Conservation (phyloP, 768 basidiomycete genomes). For the Leccinum ochraceum region DNA sequence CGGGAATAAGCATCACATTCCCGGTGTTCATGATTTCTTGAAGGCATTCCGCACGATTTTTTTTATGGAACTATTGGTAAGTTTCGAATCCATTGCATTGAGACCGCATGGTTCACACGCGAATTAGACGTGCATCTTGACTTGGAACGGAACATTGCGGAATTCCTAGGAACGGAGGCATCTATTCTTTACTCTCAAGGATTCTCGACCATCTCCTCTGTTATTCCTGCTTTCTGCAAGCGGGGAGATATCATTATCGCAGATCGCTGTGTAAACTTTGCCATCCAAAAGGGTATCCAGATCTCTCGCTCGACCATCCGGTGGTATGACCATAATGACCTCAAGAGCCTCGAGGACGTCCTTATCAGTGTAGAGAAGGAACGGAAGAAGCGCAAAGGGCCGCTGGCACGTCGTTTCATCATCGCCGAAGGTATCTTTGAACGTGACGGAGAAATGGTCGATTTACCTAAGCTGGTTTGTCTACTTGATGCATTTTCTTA, state of each 20-base stretch:
- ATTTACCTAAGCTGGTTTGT: slow-evolving; percentile 87
- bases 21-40: not conserved
- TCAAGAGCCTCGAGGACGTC: slow-evolving; percentile 87
- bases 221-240: slow-evolving; percentile 97
- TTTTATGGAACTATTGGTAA: slow-evolving; percentile 95
- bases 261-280: slow-evolving; percentile 93
- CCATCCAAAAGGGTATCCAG: slow-evolving; percentile 94
- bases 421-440: slow-evolving; percentile 97
- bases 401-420: slow-evolving; percentile 90
- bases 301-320: slow-evolving; percentile 89
- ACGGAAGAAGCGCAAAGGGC: slow-evolving; percentile 75
- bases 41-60: slow-evolving; percentile 22
- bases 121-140: slow-evolving; percentile 84
- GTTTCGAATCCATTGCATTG: slow-evolving; percentile 26
- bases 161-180: slow-evolving; percentile 86
- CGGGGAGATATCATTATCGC: slow-evolving; percentile 98
- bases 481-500: not conserved
- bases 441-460: slow-evolving; percentile 88
- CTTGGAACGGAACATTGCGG: slow-evolving; percentile 85
- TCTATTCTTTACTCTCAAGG: slow-evolving; percentile 94
- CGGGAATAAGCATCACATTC: not conserved
- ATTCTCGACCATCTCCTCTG: slow-evolving; percentile 88
- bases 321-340: slow-evolving; percentile 97
- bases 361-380: slow-evolving; percentile 86
- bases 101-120: slow-evolving; percentile 7